A percentile compares a stretch with the other conserved stretches of the same genome.
These are phyloP conservation scores for Botrytis hyacinthi DNA, from an alignment of 2,329 filamentous ascomycete genomes.

Conservation along the genomic window DNA sequence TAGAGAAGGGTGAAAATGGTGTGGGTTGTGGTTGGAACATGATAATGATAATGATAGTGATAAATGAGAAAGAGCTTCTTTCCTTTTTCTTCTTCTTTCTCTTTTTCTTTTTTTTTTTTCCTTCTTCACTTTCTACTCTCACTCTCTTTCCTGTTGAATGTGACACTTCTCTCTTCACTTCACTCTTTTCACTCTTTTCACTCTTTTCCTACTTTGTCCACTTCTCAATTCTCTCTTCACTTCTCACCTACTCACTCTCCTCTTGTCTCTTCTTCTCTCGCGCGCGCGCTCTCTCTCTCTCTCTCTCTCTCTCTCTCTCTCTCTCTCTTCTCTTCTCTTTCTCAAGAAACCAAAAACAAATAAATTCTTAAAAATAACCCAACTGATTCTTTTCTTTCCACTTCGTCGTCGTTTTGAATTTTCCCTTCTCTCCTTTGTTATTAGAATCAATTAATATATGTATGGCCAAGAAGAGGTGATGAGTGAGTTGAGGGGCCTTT, in stretches of 20 bases:
- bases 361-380: neutral
- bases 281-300: no score
- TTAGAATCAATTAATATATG: neutral
- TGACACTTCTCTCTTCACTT: neutral
- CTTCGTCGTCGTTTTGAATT: neutral
- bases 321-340: neutral
- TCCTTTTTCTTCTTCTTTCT: neutral
- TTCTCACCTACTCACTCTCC: neutral
- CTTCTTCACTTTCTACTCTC: neutral
- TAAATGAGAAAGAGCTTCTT: slow-evolving; percentile 11
- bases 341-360: neutral
- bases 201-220: neutral
- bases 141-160: neutral
- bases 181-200: neutral
- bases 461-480: neutral
- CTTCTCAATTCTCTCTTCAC: neutral
- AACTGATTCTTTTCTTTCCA: neutral
- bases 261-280: neutral
- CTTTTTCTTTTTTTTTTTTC: neutral
- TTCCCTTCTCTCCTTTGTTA: neutral
- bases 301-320: neutral
- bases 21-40: slow-evolving; percentile 40
- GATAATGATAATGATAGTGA: neutral
- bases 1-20: slow-evolving; percentile 32
- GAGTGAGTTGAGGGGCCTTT: neutral